Conservation (phyloP, 2,329 filamentous ascomycete species). For the Diaporthe helianthi region DNA sequence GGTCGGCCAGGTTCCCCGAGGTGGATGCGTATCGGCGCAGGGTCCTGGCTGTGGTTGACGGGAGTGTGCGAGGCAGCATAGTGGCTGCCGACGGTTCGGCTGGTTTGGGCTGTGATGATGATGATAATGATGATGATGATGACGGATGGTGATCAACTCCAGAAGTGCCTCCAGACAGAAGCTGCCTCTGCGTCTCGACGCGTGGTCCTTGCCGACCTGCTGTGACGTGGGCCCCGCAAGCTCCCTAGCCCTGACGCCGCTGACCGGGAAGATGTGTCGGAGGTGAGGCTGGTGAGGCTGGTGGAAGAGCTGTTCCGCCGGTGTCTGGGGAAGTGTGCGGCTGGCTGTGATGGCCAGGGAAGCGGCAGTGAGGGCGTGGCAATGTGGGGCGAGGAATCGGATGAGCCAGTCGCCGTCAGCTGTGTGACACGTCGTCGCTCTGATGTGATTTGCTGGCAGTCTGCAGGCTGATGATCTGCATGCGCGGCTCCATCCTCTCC, state of each 20-base stretch:
- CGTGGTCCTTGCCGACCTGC: not conserved
- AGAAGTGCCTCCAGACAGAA: constrained; percentile 37
- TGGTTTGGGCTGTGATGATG: not conserved
- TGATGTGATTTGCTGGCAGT: constrained; percentile 13
- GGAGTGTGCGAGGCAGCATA: not conserved
- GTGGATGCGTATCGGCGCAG: constrained; percentile 20
- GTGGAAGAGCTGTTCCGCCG: constrained; percentile 9
- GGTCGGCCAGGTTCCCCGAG: not conserved
- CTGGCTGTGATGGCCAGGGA: constrained; percentile 7
- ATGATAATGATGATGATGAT: too few relatives aligned
- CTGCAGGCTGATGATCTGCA: constrained; percentile 20
- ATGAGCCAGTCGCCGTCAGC: constrained; percentile 7
- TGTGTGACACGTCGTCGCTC: constrained; percentile 19
- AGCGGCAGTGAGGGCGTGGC: not conserved
- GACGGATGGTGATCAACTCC: too few relatives aligned
- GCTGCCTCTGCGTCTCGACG: constrained; percentile 32
- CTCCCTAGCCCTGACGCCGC: not conserved
- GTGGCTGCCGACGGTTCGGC: not conserved
- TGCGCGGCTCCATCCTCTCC: not conserved
- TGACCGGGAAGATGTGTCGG: constrained; percentile 26
- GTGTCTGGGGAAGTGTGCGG: not conserved
- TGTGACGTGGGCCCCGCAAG: not conserved
- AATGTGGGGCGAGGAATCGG: not conserved
- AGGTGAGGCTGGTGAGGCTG: constrained; percentile 17
- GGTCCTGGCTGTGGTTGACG: not conserved